These are phyloP conservation scores for Fusarium brachygibbosum DNA, from an alignment of 2,329 filamentous ascomycete genomes.

Conservation along the genomic window DNA sequence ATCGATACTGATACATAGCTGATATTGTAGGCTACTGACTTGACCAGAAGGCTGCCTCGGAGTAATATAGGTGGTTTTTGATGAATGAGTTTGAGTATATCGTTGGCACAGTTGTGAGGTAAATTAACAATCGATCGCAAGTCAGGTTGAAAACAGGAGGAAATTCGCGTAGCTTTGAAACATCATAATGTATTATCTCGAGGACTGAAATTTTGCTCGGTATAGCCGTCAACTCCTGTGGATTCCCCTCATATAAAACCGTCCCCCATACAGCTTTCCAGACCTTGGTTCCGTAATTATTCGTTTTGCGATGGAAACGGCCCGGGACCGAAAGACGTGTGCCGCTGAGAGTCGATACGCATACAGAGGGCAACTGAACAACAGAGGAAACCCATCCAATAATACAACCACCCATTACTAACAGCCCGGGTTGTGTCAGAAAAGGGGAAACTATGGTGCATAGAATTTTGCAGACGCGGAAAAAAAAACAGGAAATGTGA, in stretches of 20 bases:
- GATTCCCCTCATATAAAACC: conserved; percentile 44
- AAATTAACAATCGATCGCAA: neutral
- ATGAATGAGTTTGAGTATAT: neutral
- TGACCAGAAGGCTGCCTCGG: neutral
- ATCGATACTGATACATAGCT: neutral
- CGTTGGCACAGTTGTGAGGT: neutral
- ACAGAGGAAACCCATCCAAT: conserved; percentile 53
- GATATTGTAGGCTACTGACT: neutral
- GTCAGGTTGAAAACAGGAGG: neutral
- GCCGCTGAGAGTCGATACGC: conserved; percentile 39
- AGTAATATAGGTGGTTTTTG: neutral
- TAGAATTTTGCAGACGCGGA: conserved; percentile 51
- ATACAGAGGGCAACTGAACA: conserved; percentile 49
- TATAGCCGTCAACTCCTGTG: conserved; percentile 52
- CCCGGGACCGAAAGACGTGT: conserved; percentile 34
- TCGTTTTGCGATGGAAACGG: conserved; percentile 35
- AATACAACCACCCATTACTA: conserved; percentile 55
- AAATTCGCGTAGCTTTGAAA: conserved; percentile 45
- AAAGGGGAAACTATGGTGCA: conserved; percentile 54
- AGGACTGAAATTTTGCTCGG: conserved; percentile 53
- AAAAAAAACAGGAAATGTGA: conserved; percentile 45
- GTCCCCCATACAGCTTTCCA: conserved; percentile 42
- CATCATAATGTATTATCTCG: conserved; percentile 57
- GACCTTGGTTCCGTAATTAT: conserved; percentile 39
- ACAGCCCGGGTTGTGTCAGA: conserved; percentile 50